phyloP scores from a whole-genome alignment of 2,329 filamentous ascomycete genomes.

The Nothopassalora personata region DNA sequence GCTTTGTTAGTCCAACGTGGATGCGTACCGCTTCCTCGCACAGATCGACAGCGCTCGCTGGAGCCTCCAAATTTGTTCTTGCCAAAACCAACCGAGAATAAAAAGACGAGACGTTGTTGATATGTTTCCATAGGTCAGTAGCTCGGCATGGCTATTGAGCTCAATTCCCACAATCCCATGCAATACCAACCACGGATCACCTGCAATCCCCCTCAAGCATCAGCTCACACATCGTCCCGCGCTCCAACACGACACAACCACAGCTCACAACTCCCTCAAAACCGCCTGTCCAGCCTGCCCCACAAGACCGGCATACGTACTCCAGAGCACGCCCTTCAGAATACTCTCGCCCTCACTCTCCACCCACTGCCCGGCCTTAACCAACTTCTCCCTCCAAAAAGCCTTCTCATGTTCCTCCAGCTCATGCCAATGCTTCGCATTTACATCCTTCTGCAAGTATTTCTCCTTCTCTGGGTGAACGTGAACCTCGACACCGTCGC shows the following conservation, averaged over 20 bases:
- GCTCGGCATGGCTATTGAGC: too few species aligned
- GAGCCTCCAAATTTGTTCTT: too few species aligned
- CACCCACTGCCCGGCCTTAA: constrained; percentile 71
- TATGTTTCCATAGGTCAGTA: too few species aligned
- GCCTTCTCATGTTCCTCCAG: constrained; percentile 57
- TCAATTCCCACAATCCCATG: too few species aligned
- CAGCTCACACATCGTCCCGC: background rate
- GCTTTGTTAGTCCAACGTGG: too few species aligned
- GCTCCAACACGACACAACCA: background rate
- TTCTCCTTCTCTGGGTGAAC: constrained; percentile 36
- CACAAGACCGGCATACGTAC: constrained; percentile 61
- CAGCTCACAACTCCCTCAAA: constrained; percentile 13
- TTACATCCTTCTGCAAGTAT: constrained; percentile 39
- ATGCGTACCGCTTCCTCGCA: too few species aligned
- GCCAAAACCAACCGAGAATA: too few species aligned
- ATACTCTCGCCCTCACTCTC: constrained; percentile 71
- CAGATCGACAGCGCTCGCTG: too few species aligned
- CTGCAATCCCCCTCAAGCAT: background rate
- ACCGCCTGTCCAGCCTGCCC: constrained; percentile 37
- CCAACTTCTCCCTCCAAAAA: constrained; percentile 64
- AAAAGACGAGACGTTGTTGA: too few species aligned
- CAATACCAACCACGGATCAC: background rate
- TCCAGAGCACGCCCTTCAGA: constrained; percentile 72
- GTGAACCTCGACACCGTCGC: constrained; percentile 34
- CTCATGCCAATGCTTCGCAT: constrained; percentile 65